Conservation (phyloP, 768 basidiomycete species). For the Lactarius psammicola region DNA sequence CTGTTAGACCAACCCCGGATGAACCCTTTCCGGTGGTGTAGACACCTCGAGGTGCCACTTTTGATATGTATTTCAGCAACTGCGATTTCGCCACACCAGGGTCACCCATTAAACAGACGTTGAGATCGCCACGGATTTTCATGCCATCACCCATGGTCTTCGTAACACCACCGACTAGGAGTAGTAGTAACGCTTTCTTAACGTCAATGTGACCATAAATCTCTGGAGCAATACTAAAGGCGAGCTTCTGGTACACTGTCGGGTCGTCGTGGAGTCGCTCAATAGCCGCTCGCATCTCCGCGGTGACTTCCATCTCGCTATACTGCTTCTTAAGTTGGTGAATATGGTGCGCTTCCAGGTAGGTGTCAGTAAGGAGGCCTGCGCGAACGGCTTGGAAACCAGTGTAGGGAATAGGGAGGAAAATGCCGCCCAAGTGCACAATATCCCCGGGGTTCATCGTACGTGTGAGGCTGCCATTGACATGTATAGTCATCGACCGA, state of each 20-base stretch:
- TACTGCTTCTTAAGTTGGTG: slow-evolving; percentile 98
- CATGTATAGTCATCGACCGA: slow-evolving; percentile 95
- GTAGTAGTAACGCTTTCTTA: slow-evolving; percentile 89
- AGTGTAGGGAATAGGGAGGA: slow-evolving; percentile 96
- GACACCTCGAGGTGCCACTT: slow-evolving; percentile 94
- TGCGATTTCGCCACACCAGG: slow-evolving; percentile 99
- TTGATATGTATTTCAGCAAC: slow-evolving; percentile 95
- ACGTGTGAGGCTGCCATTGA: slow-evolving; percentile 87
- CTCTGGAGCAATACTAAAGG: slow-evolving; percentile 95
- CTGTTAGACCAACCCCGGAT: slow-evolving; percentile 97
- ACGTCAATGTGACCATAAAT: slow-evolving; percentile 98
- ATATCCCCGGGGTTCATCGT: slow-evolving; percentile 94
- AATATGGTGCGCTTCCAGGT: slow-evolving; percentile 87
- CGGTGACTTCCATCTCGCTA: slow-evolving; percentile 88
- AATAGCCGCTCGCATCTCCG: slow-evolving; percentile 72
- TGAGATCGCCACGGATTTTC: slow-evolving; percentile 98
- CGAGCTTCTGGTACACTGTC: slow-evolving; percentile 81
- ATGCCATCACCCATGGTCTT: slow-evolving; percentile 96
- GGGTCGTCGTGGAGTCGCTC: slow-evolving; percentile 68
- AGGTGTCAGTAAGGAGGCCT: slow-evolving; percentile 95
- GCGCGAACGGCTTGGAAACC: slow-evolving; percentile 97
- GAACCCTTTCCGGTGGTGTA: slow-evolving; percentile 99
- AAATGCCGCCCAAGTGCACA: slow-evolving; percentile 93
- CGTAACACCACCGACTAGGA: slow-evolving; percentile 94
- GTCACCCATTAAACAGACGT: slow-evolving; percentile 98